Percentiles rank a stretch among this genome's conserved stretches.
Evolutionary conservation across 176 grass and related monocot species (phyloP).

Genomic region (Bromus sterilis): DNA sequence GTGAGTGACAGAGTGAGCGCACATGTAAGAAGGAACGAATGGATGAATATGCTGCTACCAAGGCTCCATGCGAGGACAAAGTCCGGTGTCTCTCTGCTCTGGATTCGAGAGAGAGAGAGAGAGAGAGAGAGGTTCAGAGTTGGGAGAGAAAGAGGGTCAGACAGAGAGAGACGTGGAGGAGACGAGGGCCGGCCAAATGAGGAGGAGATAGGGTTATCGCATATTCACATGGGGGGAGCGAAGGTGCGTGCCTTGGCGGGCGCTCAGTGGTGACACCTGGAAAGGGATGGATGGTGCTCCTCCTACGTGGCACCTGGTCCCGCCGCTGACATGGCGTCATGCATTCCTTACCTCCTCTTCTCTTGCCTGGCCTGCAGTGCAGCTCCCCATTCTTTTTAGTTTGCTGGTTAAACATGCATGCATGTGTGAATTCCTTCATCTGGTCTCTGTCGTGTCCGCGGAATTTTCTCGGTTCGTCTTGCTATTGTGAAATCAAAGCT

Average conservation of each 20-base stretch:
- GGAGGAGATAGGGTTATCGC: slow-evolving; percentile 31
- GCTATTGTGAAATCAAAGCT: too few species aligned
- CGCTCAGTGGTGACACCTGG: slow-evolving; percentile 38
- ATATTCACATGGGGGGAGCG: not conserved
- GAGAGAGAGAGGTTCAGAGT: not conserved
- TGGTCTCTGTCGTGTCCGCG: too few species aligned
- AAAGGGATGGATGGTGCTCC: not conserved
- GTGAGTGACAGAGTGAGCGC: too few species aligned
- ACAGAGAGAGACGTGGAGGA: slow-evolving; percentile 22
- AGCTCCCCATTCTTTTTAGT: too few species aligned
- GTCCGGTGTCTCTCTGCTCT: not conserved
- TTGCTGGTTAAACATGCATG: too few species aligned
- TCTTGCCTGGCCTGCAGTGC: too few species aligned
- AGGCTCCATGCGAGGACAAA: not conserved
- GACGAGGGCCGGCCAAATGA: not conserved
- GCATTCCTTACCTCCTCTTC: not conserved
- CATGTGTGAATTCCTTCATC: too few species aligned
- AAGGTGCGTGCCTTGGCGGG: not conserved
- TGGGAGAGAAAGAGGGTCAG: too few species aligned
- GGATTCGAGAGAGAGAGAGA: not conserved
- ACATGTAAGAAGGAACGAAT: too few species aligned
- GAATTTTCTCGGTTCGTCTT: too few species aligned
- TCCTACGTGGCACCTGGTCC: slow-evolving; percentile 18
- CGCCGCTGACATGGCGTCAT: not conserved
- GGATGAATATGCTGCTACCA: not conserved